Evolutionary conservation across 2,329 filamentous ascomycete genomes (phyloP), one percentile per base, ranked within the genome.

Genomic region (Penicillium nordicum): DNA sequence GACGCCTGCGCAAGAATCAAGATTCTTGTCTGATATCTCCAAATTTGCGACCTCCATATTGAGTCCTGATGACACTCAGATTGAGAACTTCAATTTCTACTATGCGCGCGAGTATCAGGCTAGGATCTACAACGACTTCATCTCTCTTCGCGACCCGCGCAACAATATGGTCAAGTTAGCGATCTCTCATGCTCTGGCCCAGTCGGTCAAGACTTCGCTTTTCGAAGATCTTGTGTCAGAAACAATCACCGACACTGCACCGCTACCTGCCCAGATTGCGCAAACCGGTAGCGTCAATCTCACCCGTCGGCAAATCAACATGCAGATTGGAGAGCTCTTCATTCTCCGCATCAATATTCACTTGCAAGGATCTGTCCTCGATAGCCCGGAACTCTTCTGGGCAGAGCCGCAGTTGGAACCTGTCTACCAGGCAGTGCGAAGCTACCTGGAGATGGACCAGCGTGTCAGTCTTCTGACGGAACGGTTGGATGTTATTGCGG

Each of bases 101-200:
- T 97, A 99, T 78, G 97, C 94, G 3, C 85, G 89, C 67, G 93
- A 97, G 72, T 99, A 99, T 73, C 95, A 99, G 76, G 91, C 94
- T 23, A 88, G 94, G 50, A 99, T 99, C 74, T 99, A 99, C 82
- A 99, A 99, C 75, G 94, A 99, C 76, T 99, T 99, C 68, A 99
- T 99, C 74, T 94, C 90, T 2, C 77, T 99, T 58, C 84, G 92
- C 47, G 93, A 97, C 68, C 96, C 96, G 76, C 87, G 87, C 69
- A 96, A 96, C 74, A 96, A 97, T 78, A 97, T 97, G 94, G 95
- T 89, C 64, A 97, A 97, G 78, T 80, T 97, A 37, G 92, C 93
- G 54, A 97, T 97, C 70, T 96, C 91, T 16, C 94, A 99, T 77
- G 94, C 94, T 3, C 80, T 99, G 46, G 90, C 93, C 0, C 94